Base-by-base conservation (phyloP, 2,329 filamentous ascomycete genomes). In the Colletotrichum camelliae region DNA sequence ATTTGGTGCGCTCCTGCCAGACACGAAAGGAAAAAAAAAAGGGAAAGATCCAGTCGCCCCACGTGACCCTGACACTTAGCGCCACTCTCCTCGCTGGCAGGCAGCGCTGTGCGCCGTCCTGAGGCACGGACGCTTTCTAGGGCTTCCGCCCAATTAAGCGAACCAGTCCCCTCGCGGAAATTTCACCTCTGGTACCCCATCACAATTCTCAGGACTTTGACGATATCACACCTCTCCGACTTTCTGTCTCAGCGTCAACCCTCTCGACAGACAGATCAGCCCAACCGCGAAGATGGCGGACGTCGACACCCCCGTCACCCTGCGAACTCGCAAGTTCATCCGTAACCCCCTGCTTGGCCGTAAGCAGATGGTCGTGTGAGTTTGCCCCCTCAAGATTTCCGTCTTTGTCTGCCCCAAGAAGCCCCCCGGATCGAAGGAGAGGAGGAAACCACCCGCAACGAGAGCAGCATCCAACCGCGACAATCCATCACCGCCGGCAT, bases 291-390 rank as follows among this genome's bases (percentile, higher is more conserved):
- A 89, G 88, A 98, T 98, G 96, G 94, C 96, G 90, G 94, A 96
- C 90, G 89, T 89, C 86, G 93, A 95, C 87, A 88, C 89, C 84
- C 89, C 93, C 86, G 93, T 96, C 87, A 96, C 94, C 85, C 90
- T 96, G 90, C 93, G 97, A 91, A 99, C 97, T 90, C 96, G 97
- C 95, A 98, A 98, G 93, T 99, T 99, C 95, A 97, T 98, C 91
- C 95, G 96, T 92, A 99, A 99, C 94, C 95, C 97, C 88, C 95
- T 99, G 86, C 94, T 99, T 87, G 95, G 94, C 88, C 95, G 96
- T 89, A 98, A 98, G 93, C 96, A 98, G 94, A 98, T 98, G 95
- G 96, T 98, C 90, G 95, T 98, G 96, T 98, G 95, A 93, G 94
- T 94, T 82, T 82, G 79, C 79, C 76, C 43, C 79, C 79, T 77